Evolutionary conservation across 2,329 filamentous ascomycete species (phyloP).

Genomic region (Lecanoromycetidae sp.): DNA sequence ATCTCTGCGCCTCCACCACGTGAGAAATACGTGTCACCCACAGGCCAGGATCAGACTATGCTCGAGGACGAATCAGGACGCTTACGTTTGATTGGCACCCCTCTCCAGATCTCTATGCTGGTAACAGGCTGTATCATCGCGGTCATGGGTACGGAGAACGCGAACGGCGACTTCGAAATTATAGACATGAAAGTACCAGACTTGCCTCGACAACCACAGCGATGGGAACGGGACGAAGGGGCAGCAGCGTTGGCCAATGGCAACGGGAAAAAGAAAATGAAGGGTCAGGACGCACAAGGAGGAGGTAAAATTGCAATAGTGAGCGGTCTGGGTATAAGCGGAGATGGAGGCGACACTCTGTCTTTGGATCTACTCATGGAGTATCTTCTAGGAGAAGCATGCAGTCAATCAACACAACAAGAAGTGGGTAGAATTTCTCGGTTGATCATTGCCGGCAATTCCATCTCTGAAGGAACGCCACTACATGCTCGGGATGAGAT

Average conservation of each 20-base stretch:
- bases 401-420: constrained; percentile 48
- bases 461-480: constrained; percentile 45
- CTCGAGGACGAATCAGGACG: constrained; percentile 93
- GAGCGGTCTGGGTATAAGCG: constrained; percentile 75
- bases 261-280: constrained; percentile 25
- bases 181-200: constrained; percentile 83
- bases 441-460: constrained; percentile 85
- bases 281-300: constrained; percentile 36
- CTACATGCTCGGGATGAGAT: constrained; percentile 37
- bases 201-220: constrained; percentile 64
- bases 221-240: constrained; percentile 58
- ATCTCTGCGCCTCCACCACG: constrained; percentile 68
- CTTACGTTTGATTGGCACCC: constrained; percentile 61
- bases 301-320: constrained; percentile 70
- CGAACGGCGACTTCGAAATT: constrained; percentile 82
- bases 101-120: constrained; percentile 56
- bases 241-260: constrained; percentile 25
- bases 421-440: constrained; percentile 60
- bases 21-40: constrained; percentile 60
- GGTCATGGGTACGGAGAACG: constrained; percentile 89
- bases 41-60: constrained; percentile 58
- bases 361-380: constrained; percentile 69
- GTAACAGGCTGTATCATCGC: constrained; percentile 91
- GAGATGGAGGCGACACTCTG: constrained; percentile 60
- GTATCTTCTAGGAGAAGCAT: constrained; percentile 73